Conservation (phyloP, 2,329 filamentous ascomycete genomes). For the Plectosphaerella sp. region DNA sequence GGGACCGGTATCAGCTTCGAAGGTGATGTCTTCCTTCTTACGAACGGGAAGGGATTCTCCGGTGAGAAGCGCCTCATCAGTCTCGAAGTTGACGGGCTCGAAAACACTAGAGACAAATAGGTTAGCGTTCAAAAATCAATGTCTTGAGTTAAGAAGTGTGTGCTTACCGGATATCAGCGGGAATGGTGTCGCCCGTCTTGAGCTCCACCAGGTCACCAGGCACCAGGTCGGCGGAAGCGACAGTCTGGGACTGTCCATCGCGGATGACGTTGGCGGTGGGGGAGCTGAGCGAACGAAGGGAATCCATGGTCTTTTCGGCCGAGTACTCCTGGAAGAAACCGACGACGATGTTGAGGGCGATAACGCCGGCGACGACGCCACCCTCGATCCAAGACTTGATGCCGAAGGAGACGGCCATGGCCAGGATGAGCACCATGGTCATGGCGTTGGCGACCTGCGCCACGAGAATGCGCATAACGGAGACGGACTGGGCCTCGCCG, state of each 20-base stretch:
- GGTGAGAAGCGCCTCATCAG: conserved; percentile 58
- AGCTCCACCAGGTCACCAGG: conserved; percentile 54
- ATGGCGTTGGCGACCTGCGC: conserved; percentile 57
- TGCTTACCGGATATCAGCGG: conserved; percentile 28
- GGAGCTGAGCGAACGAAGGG: conserved; percentile 41
- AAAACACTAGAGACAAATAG: conserved; percentile 25
- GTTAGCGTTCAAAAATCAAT: background rate
- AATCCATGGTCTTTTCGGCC: conserved; percentile 50
- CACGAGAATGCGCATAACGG: conserved; percentile 51
- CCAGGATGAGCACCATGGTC: conserved; percentile 47
- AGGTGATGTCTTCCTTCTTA: conserved; percentile 45
- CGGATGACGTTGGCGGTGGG: conserved; percentile 46
- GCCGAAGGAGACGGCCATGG: conserved; percentile 45
- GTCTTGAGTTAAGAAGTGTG: conserved; percentile 34
- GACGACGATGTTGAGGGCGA: conserved; percentile 46
- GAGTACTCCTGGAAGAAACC: conserved; percentile 50
- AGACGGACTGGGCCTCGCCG: conserved; percentile 39
- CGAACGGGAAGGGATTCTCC: conserved; percentile 57
- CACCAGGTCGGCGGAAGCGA: conserved; percentile 49
- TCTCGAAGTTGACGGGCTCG: conserved; percentile 50
- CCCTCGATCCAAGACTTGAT: conserved; percentile 50
- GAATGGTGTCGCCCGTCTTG: conserved; percentile 38
- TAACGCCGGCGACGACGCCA: conserved; percentile 46
- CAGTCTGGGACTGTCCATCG: conserved; percentile 38
- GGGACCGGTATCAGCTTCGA: conserved; percentile 46